Base-by-base conservation (phyloP, 305 asterid genomes). In the Fraxinus dipetala region DNA sequence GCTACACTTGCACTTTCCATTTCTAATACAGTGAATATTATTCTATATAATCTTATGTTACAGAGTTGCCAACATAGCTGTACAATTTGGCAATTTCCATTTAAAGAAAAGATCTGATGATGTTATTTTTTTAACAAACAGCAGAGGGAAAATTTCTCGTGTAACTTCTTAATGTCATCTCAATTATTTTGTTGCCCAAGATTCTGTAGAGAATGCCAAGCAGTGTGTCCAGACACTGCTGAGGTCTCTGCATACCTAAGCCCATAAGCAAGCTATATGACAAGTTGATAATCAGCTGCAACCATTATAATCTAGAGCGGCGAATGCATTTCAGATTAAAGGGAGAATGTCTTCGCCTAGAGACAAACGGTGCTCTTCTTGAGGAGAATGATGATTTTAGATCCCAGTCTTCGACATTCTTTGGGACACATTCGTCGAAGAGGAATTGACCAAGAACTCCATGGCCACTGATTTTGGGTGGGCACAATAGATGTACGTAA, bases 311-410 rank as follows among this genome's bases (percentile, higher is more conserved):
- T 80, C 97, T 92, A 16, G 98, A 92, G 20, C 97, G 93, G 3
- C 93, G 97, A 51, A 95, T 91, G 89, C 97, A 94, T 87, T 93
- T 95, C 75, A 93, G 97, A 85, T 94, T 94, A 79, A 94, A 94
- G 77, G 88, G 85, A 0, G 94, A 88, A 82, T 83, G 87, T 80
- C 92, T 89, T 54, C 90, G 85, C 3, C 83, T 84, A 2, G 90
- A 78, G 35, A 80, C 34, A 38, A 82, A 79, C 2, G 85, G 18
- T 11, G 76, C 30, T 35, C 86, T 67, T 61, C 86, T 75, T 30
- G 45, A 51, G 13, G 92, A 81, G 26, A 90, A 83, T 0, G 89
- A 87, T 31, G 88, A 76, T 81, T 86, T 90, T 38, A 91, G 36
- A 87, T 96, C 99, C 99, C 99, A 96, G 83, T 93, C 91, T 51